phyloP scores from a whole-genome alignment of 345 rosid genomes.

The Erysimum cheiranthoides region DNA sequence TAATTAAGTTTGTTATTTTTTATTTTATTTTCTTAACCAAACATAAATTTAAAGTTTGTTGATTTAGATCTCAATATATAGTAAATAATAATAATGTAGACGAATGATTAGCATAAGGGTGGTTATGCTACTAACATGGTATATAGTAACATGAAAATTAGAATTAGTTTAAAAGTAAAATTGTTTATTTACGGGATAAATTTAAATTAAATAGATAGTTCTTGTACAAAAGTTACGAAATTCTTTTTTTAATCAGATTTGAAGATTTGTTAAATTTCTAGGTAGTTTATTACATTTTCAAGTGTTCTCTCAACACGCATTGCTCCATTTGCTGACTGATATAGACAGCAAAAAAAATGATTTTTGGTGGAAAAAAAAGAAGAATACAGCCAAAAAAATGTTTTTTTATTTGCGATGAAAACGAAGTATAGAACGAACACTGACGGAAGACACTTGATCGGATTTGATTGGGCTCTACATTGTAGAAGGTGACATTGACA shows the following conservation, averaged over 20 bases:
- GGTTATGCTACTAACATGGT: neutral
- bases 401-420: conserved; percentile 25
- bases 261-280: conserved; percentile 1
- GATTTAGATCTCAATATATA: no score
- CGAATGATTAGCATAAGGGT: no score
- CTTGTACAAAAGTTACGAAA: no score
- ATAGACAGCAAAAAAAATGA: neutral
- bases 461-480: conserved; percentile 48
- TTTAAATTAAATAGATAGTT: no score
- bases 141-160: neutral
- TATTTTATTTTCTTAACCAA: no score
- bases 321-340: conserved; percentile 13
- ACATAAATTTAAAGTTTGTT: no score
- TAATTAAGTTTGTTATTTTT: no score
- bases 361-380: neutral
- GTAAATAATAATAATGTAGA: neutral
- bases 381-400: conserved; percentile 25
- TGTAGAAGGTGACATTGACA: conserved; percentile 44
- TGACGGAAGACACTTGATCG: conserved; percentile 37
- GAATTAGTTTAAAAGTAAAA: neutral
- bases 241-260: neutral
- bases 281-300: neutral
- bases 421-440: conserved; percentile 26
- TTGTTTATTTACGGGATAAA: neutral
- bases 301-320: neutral